Percentiles rank a stretch among this genome's conserved stretches.
phyloP scores from a whole-genome alignment of 345 rosid genomes.

The Eucalyptus polyanthemos region DNA sequence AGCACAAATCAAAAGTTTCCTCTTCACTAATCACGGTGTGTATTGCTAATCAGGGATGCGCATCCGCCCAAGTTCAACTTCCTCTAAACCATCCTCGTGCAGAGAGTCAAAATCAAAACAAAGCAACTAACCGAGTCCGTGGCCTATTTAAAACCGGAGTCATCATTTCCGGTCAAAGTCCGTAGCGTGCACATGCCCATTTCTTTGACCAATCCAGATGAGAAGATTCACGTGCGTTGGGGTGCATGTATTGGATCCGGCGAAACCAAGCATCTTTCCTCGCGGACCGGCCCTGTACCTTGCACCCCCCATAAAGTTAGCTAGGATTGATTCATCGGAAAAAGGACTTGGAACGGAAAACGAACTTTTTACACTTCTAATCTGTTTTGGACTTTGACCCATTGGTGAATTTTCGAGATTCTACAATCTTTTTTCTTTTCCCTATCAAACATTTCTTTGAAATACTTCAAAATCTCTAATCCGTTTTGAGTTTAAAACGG shows the following conservation, averaged over 20 bases:
- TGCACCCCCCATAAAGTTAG: background rate
- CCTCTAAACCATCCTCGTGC: background rate
- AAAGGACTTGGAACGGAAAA: background rate
- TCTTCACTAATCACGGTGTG: background rate
- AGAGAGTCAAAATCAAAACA: too few species aligned
- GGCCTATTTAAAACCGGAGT: background rate
- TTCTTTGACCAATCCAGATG: background rate
- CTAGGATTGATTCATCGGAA: background rate
- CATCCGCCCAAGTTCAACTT: background rate
- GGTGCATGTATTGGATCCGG: background rate
- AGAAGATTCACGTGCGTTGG: background rate
- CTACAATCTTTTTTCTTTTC: background rate
- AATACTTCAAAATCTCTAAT: background rate
- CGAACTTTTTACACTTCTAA: background rate
- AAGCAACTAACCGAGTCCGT: background rate
- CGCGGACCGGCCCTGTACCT: background rate
- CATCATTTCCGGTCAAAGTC: background rate
- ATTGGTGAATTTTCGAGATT: background rate
- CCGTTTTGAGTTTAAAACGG: background rate
- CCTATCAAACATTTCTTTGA: background rate
- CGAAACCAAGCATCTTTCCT: background rate
- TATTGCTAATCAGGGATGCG: rapidly evolving
- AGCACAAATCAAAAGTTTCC: background rate
- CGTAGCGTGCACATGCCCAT: background rate
- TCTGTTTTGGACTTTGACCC: background rate